Evolutionary conservation across 208 protist genomes (phyloP), one percentile per base, ranked within the genome.

Genomic region (Polymyxa betae): DNA sequence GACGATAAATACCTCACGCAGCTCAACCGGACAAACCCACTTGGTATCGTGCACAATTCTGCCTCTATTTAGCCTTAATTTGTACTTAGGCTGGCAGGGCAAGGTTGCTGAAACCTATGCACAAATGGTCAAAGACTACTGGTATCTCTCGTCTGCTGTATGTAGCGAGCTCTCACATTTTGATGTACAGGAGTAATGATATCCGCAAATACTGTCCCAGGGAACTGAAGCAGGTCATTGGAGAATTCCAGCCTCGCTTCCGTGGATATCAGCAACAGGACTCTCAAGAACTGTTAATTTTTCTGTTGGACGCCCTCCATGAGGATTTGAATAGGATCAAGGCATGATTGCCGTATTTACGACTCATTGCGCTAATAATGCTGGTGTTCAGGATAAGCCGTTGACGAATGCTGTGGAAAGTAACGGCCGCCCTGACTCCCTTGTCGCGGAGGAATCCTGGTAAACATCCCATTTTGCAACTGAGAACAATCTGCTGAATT

Each of bases 241-340:
- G 92, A 24, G 40, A 90, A 38, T 93, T 89, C 66, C 77, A 91
- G 38, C 82, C 90, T 20, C 12, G 52, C 82, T 77, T 91, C 20
- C 29, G 49, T 5, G 88, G 60, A 24, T 52, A 10, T 24, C 87
- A 29, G 38, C 92, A 93, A 64, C 92, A 93, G 88, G 92, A 93
- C 82, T 93, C 92, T 0, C 92, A 93, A 52, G 92, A 93, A 44
- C 90, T 96, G 0, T 38, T 94, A 16, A 49, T 96, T 40, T 94
- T 96, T 0, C 92, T 97, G 12, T 94, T 97, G 40, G 96, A 97
- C 93, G 93, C 93, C 46, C 92, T 98, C 60, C 93, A 95, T 77
- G 96, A 97, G 92, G 96, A 98, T 90, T 92, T 97, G 45, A 97
- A 97, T 92, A 88, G 89, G 0, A 92, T 94, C 32, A 32, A 1